Evolutionary conservation across 2,329 filamentous ascomycete genomes (phyloP), one percentile per base, ranked within the genome.

Genomic region (Cercospora berteroae): DNA sequence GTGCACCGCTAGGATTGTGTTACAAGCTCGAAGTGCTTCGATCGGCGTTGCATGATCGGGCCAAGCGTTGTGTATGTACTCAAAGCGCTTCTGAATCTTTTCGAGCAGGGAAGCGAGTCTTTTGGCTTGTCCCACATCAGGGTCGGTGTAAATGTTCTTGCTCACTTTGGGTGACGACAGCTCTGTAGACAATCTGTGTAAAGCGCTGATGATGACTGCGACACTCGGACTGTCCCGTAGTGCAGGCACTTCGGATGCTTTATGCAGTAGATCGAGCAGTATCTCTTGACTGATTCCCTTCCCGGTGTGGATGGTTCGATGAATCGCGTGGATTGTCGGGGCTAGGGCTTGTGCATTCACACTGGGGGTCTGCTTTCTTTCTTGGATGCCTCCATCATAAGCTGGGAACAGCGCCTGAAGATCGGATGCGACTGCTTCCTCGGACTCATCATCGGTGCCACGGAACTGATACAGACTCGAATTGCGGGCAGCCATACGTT

Each of bases 391-490:
- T 1, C 86, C 84, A 13, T 91, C 88, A 70, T 88, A 96, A 5
- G 86, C 87, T 1, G 94, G 94, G 81, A 98, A 98, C 6, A 98
- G 82, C 70, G 90, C 86, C 20, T 89, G 85, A 71, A 97, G 89
- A 70, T 95, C 91, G 64, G 90, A 86, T 69, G 90, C 86, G 62
- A 93, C 88, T 9, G 87, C 83, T 73, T 91, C 89, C 65, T 96
- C 90, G 70, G 92, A 88, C 58, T 94, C 89, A 68, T 94, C 90
- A 44, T 87, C 81, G 44, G 88, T 89, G 33, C 94, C 94, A 70
- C 88, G 88, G 80, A 95, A 97, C 20, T 89, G 89, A 79, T 96
- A 99, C 44, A 96, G 80, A 69, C 91, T 93, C 5, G 87, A 88
- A 69, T 90, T 91, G 29, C 87, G 85, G 18, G 91, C 89, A 72